Evolutionary conservation across 2,329 filamentous ascomycete species (phyloP).

Genomic region (Blumeria graminis): DNA sequence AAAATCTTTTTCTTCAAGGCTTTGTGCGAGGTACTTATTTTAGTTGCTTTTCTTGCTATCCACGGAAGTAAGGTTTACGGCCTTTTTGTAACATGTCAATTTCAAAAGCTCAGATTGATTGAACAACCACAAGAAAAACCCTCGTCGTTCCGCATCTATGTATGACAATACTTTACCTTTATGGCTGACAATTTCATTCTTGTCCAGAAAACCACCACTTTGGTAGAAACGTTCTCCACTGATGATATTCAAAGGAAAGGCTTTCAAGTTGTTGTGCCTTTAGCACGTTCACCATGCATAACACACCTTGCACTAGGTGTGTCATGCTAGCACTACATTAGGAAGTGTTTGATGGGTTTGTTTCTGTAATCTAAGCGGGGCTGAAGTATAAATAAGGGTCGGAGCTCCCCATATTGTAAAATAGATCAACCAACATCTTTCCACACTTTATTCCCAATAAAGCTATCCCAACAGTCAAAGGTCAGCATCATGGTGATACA

Average conservation of each 20-base stretch:
- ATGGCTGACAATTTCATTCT: neutral
- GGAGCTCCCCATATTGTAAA: too few relatives aligned
- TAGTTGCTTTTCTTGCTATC: neutral
- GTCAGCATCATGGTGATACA: too few relatives aligned
- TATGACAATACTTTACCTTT: neutral
- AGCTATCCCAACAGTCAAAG: too few relatives aligned
- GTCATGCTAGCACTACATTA: too few relatives aligned
- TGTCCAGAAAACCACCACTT: neutral
- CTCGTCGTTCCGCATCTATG: neutral
- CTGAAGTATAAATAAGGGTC: too few relatives aligned
- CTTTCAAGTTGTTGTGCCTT: too few relatives aligned
- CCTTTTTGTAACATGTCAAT: neutral
- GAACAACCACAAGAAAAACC: neutral
- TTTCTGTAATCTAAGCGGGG: too few relatives aligned
- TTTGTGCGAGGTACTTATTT: neutral
- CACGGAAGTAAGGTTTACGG: neutral
- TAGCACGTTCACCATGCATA: too few relatives aligned
- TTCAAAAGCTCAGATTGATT: neutral
- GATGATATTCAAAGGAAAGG: neutral
- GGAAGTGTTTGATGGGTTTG: too few relatives aligned
- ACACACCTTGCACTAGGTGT: too few relatives aligned
- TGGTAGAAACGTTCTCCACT: neutral
- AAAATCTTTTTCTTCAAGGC: neutral
- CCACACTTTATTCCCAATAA: too few relatives aligned
- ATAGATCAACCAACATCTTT: too few relatives aligned